A percentile compares a stretch with the other conserved stretches of the same genome.
phyloP scores from a whole-genome alignment of 192 early-diverging fungal species.

The Coemansia sp. region DNA sequence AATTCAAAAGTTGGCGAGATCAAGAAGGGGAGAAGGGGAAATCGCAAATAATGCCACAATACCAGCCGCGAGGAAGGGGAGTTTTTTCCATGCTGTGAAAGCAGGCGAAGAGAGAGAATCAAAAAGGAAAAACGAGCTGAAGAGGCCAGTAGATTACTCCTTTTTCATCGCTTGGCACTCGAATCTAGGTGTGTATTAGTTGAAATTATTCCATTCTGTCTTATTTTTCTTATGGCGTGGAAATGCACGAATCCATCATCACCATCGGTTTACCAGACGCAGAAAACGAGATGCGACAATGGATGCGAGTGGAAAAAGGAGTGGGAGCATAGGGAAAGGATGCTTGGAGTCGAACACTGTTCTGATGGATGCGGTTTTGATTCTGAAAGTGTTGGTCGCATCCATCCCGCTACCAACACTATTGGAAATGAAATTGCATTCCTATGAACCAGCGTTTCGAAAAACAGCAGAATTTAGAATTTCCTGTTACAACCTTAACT shows the following conservation, averaged over 20 bases:
- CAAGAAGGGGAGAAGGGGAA: no score
- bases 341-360: no score
- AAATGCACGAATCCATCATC: conserved; percentile 8
- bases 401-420: no score
- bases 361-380: no score
- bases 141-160: conserved; percentile 13
- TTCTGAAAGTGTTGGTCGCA: no score
- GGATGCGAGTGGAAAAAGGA: conserved; percentile 14
- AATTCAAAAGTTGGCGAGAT: background rate
- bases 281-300: background rate
- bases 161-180: conserved; percentile 36
- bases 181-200: conserved; percentile 33
- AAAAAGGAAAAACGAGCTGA: conserved; percentile 9
- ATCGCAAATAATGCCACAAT: no score
- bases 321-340: background rate
- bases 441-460: no score
- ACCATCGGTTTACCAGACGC: background rate
- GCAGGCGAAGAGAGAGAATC: background rate
- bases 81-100: no score
- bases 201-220: conserved; percentile 8
- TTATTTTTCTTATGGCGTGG: conserved; percentile 1
- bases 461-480: no score
- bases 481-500: no score
- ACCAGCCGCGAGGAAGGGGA: no score
- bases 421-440: no score